phyloP scores from a whole-genome alignment of 306 rosid genomes.

The Prinsepia uniflora region DNA sequence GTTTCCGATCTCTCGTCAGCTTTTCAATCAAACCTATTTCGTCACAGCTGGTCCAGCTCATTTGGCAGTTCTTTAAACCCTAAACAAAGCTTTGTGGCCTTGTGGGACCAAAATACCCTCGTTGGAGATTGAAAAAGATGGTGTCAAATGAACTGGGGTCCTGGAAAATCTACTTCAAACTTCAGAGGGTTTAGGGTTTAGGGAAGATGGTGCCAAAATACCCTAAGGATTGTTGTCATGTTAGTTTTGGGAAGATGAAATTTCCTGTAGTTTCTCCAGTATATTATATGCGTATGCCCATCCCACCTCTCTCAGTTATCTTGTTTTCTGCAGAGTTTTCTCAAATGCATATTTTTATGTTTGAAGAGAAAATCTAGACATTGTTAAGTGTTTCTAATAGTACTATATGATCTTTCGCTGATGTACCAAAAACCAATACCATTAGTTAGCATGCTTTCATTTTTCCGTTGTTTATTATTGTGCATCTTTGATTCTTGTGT shows the following conservation, averaged over 20 bases:
- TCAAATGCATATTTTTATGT: neutral
- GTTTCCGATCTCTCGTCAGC: constrained; percentile 17
- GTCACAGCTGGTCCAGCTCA: constrained; percentile 44
- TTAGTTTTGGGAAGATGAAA: constrained; percentile 8
- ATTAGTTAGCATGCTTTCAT: neutral
- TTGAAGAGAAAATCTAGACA: neutral
- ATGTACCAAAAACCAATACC: neutral
- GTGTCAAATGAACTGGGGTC: constrained; percentile 5
- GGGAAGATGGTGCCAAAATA: too few species aligned
- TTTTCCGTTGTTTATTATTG: neutral
- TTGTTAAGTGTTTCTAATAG: neutral
- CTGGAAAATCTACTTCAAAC: neutral
- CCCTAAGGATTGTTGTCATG: constrained; percentile 25
- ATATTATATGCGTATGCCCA: constrained; percentile 4
- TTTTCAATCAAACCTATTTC: constrained; percentile 27
- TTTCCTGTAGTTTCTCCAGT: constrained; percentile 10
- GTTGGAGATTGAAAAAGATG: neutral
- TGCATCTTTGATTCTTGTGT: neutral
- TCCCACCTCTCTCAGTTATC: neutral
- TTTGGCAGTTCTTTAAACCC: constrained; percentile 19
- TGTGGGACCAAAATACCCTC: constrained; percentile 26
- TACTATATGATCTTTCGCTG: neutral
- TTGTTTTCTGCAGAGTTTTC: neutral
- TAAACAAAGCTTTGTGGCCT: neutral
- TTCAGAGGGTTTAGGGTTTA: constrained; percentile 24